Conservation (phyloP, 2,329 filamentous ascomycete genomes). For the Botrytis elliptica region DNA sequence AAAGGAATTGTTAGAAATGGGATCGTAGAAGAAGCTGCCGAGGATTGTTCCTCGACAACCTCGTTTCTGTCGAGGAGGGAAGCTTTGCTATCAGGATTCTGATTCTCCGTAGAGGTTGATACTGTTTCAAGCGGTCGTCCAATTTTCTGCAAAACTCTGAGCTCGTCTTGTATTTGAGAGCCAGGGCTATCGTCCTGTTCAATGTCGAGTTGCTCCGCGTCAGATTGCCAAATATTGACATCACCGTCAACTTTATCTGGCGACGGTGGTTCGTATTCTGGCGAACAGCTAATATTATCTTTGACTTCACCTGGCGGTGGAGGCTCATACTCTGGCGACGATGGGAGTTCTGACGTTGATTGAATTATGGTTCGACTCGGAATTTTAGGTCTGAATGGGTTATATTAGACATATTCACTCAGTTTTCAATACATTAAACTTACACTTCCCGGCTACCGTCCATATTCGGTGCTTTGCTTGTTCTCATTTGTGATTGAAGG, state of each 20-base stretch:
- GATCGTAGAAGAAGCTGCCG: background rate
- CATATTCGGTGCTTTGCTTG: background rate
- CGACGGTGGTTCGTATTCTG: slow-evolving; percentile 24
- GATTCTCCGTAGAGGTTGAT: background rate
- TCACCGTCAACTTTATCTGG: slow-evolving; percentile 6
- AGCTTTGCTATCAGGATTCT: background rate
- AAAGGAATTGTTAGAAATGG: background rate
- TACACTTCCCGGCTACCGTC: background rate
- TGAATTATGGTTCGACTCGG: slow-evolving; percentile 1
- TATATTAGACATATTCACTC: background rate
- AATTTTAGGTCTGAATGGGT: background rate
- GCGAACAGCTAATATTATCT: background rate
- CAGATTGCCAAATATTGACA: slow-evolving; percentile 12
- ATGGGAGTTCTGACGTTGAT: background rate
- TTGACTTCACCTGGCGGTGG: slow-evolving; percentile 12
- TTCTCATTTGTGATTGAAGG: background rate
- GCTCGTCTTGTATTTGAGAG: slow-evolving; percentile 24
- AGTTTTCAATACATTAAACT: background rate
- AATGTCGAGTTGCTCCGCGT: slow-evolving; percentile 3
- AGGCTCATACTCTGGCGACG: slow-evolving; percentile 20
- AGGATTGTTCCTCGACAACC: background rate
- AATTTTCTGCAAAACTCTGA: slow-evolving; percentile 17
- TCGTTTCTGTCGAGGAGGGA: background rate
- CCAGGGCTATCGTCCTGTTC: slow-evolving; percentile 22
- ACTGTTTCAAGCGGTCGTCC: background rate